Percentiles rank a stretch among this genome's conserved stretches.
Evolutionary conservation across 179 eudicot species (phyloP).

Genomic region (Vitellaria paradoxa): DNA sequence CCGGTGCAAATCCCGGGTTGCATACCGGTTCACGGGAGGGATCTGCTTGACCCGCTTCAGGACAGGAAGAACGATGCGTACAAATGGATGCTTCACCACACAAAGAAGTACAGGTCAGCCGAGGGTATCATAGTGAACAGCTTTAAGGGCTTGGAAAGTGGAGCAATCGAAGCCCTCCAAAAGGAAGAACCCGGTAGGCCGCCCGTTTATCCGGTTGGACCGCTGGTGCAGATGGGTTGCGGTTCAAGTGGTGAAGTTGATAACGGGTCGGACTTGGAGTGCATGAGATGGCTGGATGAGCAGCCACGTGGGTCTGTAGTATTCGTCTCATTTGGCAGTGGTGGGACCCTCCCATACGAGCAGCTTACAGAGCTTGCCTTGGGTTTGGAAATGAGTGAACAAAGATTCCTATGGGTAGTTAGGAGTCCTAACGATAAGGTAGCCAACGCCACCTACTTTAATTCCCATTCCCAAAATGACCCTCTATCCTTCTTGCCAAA

Average conservation of each 20-base stretch:
- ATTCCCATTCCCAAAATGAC: constrained; percentile 20
- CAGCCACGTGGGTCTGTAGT: constrained; percentile 56
- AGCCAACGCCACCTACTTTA: constrained; percentile 26
- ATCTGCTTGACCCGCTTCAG: constrained; percentile 35
- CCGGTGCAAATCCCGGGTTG: constrained; percentile 57
- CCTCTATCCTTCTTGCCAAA: constrained; percentile 43
- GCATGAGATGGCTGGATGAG: constrained; percentile 49
- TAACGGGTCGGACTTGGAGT: constrained; percentile 14
- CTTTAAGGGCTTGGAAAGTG: constrained; percentile 42
- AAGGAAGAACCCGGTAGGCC: constrained; percentile 21
- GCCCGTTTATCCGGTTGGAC: constrained; percentile 47
- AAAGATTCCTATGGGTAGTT: constrained; percentile 57
- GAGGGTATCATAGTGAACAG: constrained; percentile 48
- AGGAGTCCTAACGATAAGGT: constrained; percentile 35
- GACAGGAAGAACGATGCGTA: constrained; percentile 33
- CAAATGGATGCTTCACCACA: constrained; percentile 20
- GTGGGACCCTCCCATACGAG: constrained; percentile 46
- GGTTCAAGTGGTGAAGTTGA: background rate
- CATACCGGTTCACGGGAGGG: constrained; percentile 40
- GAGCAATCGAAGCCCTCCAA: constrained; percentile 29
- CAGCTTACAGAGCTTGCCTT: constrained; percentile 51
- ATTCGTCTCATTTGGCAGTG: constrained; percentile 62
- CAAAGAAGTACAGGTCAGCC: constrained; percentile 23
- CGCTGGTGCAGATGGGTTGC: constrained; percentile 27
- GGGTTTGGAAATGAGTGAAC: constrained; percentile 54